These are phyloP conservation scores for Salix suchowensis DNA, from an alignment of 345 rosid species.

Conservation along the genomic window DNA sequence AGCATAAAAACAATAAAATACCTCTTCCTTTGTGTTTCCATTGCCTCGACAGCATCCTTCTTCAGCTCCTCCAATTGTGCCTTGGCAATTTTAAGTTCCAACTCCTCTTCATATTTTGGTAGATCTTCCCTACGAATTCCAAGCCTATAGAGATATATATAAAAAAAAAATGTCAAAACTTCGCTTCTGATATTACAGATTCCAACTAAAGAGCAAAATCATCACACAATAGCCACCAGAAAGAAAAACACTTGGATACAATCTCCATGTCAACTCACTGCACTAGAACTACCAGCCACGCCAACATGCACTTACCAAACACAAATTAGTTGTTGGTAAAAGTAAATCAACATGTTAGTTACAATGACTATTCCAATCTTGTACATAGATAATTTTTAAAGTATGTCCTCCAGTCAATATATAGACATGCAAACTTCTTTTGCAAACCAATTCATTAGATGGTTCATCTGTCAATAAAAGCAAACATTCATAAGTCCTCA, in stretches of 20 bases:
- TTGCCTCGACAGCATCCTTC: slow-evolving; percentile 85
- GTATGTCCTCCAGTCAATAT: not conserved
- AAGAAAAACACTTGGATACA: not conserved
- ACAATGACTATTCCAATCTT: not conserved
- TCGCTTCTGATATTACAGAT: not conserved
- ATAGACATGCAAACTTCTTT: not conserved
- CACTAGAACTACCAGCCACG: not conserved
- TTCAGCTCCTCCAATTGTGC: slow-evolving; percentile 85
- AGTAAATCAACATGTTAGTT: not conserved
- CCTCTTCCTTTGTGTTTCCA: slow-evolving; percentile 96
- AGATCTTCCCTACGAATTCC: slow-evolving; percentile 82
- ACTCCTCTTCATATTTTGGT: slow-evolving; percentile 78
- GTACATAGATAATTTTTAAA: not conserved
- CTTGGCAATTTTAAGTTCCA: slow-evolving; percentile 78
- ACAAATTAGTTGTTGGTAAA: not conserved
- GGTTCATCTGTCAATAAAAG: not conserved
- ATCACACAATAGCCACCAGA: not conserved
- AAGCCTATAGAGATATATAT: slow-evolving; percentile 43
- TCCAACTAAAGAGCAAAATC: not conserved
- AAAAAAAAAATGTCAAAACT: not conserved
- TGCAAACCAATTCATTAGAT: not conserved
- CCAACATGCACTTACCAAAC: not conserved
- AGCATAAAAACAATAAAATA: slow-evolving; percentile 12
- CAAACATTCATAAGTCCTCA: not conserved
- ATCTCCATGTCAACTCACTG: not conserved